Conservation (phyloP, 2,329 filamentous ascomycete species). For the Aspergillus latus region DNA sequence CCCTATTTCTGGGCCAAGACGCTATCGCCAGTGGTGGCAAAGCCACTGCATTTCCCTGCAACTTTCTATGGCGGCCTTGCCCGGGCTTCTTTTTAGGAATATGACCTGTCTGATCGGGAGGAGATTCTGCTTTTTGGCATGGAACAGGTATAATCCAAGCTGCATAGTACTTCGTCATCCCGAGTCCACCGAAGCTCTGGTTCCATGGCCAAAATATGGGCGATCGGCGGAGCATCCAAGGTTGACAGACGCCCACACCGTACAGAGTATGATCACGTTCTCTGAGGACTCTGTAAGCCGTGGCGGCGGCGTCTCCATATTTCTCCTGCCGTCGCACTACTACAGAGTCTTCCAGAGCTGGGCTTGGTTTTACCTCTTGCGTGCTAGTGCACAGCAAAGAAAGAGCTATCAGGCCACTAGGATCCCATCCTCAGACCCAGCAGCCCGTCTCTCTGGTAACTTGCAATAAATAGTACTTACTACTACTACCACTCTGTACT, state of each 20-base stretch:
- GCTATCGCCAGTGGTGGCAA: slow-evolving; percentile 17
- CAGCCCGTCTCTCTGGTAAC: slow-evolving; percentile 10
- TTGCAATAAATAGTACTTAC: not conserved
- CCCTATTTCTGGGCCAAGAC: slow-evolving; percentile 10
- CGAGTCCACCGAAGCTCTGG: not conserved
- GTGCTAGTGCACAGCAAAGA: not conserved
- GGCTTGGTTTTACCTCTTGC: not conserved
- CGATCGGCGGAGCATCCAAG: slow-evolving; percentile 6
- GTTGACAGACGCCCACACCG: not conserved
- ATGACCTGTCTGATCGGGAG: not conserved
- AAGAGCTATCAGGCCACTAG: slow-evolving; percentile 4
- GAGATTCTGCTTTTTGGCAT: not conserved
- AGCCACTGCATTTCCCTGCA: slow-evolving; percentile 5
- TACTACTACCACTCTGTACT: too few relatives aligned
- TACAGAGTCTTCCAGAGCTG: not conserved
- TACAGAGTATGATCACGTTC: too few relatives aligned
- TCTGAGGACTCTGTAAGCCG: too few relatives aligned
- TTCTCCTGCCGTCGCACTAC: not conserved
- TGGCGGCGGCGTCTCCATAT: not conserved
- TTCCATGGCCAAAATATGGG: slow-evolving; percentile 5
- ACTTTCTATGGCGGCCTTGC: slow-evolving; percentile 11
- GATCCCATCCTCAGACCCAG: not conserved
- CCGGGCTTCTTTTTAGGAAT: not conserved
- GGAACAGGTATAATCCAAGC: too few relatives aligned
- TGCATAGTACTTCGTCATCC: not conserved